Evolutionary conservation across 148 eudicot genomes (phyloP).

Genomic region (Heliamphora exappendiculata): DNA sequence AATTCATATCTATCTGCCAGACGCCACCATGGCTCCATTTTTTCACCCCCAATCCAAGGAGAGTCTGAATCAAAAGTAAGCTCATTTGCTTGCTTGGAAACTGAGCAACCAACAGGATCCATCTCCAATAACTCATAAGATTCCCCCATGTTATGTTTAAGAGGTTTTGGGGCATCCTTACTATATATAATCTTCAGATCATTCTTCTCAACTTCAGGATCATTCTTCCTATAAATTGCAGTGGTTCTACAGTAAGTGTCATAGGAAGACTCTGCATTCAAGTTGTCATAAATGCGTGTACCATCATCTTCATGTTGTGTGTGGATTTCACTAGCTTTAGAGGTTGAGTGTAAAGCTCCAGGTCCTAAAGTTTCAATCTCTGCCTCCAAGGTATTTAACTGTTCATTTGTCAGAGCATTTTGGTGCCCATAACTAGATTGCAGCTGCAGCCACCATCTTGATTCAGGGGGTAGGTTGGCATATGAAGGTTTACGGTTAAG

Average conservation of each 20-base stretch:
- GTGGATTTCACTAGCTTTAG: conserved; percentile 14
- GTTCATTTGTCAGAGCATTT: conserved; percentile 33
- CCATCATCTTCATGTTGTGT: conserved; percentile 6
- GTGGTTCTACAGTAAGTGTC: not conserved
- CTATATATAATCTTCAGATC: conserved; percentile 22
- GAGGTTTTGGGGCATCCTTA: conserved; percentile 34
- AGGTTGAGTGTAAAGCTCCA: conserved; percentile 2
- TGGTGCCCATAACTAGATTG: conserved; percentile 46
- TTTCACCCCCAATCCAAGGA: conserved; percentile 47
- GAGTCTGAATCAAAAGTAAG: conserved; percentile 34
- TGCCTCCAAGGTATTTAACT: conserved; percentile 18
- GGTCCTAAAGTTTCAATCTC: conserved; percentile 26
- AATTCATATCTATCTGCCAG: conserved; percentile 60
- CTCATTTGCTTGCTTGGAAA: conserved; percentile 31
- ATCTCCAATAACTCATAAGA: conserved; percentile 45
- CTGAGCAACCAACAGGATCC: conserved; percentile 41
- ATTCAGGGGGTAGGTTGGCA: conserved; percentile 61
- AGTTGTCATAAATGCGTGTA: conserved; percentile 7
- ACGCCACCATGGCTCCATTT: conserved; percentile 81
- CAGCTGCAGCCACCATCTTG: conserved; percentile 82
- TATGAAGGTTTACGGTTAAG: conserved; percentile 35
- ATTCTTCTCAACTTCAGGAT: conserved; percentile 15
- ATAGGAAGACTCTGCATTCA: conserved; percentile 8
- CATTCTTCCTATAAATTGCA: conserved; percentile 19
- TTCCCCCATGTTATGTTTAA: conserved; percentile 40